Percentiles rank a stretch among this genome's conserved stretches.
These are phyloP conservation scores for Heliosperma pusillum DNA, from an alignment of 148 eudicot genomes.

Conservation along the genomic window DNA sequence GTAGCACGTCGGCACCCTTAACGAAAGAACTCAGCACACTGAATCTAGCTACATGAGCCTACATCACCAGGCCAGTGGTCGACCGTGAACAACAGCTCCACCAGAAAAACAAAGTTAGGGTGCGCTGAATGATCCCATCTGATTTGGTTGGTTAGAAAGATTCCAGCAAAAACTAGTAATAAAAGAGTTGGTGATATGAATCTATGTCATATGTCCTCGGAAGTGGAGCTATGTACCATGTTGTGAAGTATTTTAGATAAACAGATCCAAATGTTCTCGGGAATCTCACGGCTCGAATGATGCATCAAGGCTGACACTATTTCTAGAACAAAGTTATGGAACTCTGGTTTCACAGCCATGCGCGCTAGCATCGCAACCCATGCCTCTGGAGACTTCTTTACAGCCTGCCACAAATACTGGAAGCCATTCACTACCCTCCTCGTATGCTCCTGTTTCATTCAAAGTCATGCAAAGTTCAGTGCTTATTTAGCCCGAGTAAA, in stretches of 20 bases:
- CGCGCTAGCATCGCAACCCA: constrained; percentile 82
- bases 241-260: constrained; percentile 57
- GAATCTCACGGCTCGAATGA: constrained; percentile 50
- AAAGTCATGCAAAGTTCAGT: not conserved
- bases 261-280: constrained; percentile 55
- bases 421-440: constrained; percentile 60
- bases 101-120: not conserved
- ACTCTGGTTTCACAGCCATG: constrained; percentile 61
- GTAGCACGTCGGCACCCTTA: not conserved
- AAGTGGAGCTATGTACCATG: constrained; percentile 22
- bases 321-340: constrained; percentile 58
- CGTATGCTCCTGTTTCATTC: constrained; percentile 44
- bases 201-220: not conserved
- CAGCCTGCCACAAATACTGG: constrained; percentile 53
- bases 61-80: not conserved
- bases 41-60: not conserved
- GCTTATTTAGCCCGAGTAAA: not conserved
- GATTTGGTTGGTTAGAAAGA: not conserved
- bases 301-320: constrained; percentile 38
- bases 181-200: not conserved
- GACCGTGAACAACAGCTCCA: not conserved
- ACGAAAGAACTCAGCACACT: not conserved
- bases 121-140: not conserved
- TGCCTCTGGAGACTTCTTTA: constrained; percentile 70
- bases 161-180: not conserved